These are phyloP conservation scores for Hortiboletus campestris DNA, from an alignment of 768 basidiomycete species.

Conservation along the genomic window DNA sequence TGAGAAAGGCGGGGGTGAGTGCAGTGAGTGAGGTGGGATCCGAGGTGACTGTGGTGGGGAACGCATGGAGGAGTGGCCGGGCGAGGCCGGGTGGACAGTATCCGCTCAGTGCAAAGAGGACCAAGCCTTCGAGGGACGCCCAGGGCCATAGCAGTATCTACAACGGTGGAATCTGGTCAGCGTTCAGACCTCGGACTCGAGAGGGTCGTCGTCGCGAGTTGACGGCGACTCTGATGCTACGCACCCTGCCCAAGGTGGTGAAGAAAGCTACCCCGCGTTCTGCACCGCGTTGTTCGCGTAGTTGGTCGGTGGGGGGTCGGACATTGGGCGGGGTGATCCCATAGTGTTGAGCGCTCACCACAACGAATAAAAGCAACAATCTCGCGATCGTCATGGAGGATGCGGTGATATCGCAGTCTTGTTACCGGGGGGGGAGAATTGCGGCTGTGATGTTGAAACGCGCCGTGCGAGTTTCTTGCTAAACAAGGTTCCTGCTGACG, in stretches of 20 bases:
- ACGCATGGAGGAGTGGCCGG: background rate
- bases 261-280: background rate
- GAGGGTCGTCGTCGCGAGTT: no score
- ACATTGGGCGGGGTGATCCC: slow-evolving; percentile 16
- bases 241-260: background rate
- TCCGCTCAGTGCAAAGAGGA: background rate
- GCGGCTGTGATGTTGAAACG: no score
- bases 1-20: slow-evolving; percentile 10
- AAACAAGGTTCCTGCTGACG: no score
- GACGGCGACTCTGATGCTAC: background rate
- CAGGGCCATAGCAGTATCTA: slow-evolving; percentile 1
- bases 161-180: background rate
- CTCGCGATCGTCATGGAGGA: slow-evolving; percentile 1
- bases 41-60: background rate
- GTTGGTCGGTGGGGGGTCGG: slow-evolving; percentile 8
- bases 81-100: background rate
- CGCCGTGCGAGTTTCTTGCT: no score
- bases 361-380: slow-evolving; percentile 4
- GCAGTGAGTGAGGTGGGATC: slow-evolving; percentile 6
- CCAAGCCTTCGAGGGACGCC: slow-evolving; percentile 6
- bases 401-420: background rate
- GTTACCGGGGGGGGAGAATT: no score
- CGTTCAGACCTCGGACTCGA: no score
- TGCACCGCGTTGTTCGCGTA: slow-evolving; percentile 8
- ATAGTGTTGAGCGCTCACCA: background rate